Conservation (phyloP, 257 asterid species). For the Anisodus tanguticus region DNA sequence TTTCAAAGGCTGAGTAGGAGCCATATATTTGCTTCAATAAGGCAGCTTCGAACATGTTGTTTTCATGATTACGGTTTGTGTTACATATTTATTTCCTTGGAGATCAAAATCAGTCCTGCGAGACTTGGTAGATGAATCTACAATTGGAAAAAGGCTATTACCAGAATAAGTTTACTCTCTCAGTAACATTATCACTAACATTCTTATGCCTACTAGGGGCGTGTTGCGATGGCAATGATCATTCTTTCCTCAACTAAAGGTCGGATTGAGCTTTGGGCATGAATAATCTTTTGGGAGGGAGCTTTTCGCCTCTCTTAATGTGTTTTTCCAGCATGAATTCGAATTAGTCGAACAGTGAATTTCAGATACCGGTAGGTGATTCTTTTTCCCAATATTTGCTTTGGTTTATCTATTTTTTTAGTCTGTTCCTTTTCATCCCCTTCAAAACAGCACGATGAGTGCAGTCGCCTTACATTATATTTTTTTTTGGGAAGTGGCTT, state of each 20-base stretch:
- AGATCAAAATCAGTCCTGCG: not conserved
- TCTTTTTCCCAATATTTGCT: not conserved
- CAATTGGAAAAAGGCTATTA: not conserved
- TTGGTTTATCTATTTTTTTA: not conserved
- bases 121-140: not conserved
- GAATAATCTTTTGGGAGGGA: not conserved
- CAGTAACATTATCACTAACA: not conserved
- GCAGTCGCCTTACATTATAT: not conserved
- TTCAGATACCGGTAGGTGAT: not conserved
- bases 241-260: not conserved
- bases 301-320: not conserved
- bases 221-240: not conserved
- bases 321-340: not conserved
- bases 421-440: not conserved
- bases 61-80: not conserved
- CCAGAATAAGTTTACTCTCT: not conserved
- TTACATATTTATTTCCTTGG: not conserved
- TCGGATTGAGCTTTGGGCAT: not conserved
- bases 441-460: not conserved
- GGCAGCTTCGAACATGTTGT: not conserved
- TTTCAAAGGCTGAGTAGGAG: conserved; percentile 9
- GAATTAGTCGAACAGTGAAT: not conserved
- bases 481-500: no score
- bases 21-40: conserved; percentile 17
- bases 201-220: not conserved